phyloP scores from a whole-genome alignment of 2,329 filamentous ascomycete genomes.

The Diaporthe sp. region DNA sequence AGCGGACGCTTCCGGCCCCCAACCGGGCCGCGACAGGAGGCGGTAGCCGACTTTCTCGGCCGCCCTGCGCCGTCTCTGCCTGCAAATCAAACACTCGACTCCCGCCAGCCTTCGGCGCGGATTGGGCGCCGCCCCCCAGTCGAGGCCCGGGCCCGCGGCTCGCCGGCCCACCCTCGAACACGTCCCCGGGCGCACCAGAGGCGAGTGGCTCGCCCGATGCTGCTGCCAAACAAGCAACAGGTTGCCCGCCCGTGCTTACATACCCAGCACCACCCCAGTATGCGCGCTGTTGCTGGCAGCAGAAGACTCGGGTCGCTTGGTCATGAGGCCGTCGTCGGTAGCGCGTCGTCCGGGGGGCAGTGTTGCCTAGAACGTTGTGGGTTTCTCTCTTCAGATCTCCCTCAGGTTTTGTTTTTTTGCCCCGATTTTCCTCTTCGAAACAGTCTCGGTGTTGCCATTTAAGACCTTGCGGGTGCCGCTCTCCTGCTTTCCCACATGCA shows the following conservation, averaged over 20 bases:
- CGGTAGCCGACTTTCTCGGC: conserved; percentile 22
- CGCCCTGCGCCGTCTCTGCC: conserved; percentile 20
- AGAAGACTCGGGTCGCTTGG: neutral
- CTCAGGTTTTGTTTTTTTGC: conserved; percentile 16
- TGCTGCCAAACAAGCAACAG: conserved; percentile 31
- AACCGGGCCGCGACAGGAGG: conserved; percentile 26
- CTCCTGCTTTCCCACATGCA: neutral
- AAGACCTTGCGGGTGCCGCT: conserved; percentile 17
- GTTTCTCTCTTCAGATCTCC: neutral
- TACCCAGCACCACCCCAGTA: neutral
- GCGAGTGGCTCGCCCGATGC: neutral
- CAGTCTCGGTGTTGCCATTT: conserved; percentile 16
- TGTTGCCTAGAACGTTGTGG: conserved; percentile 39
- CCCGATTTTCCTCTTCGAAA: conserved; percentile 4
- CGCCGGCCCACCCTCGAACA: conserved; percentile 32
- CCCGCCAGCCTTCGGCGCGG: neutral
- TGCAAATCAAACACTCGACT: conserved; percentile 25
- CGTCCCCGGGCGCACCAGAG: conserved; percentile 12
- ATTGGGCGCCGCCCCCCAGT: neutral
- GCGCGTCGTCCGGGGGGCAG: neutral
- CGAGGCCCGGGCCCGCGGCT: neutral
- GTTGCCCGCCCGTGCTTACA: neutral
- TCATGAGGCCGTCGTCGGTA: conserved; percentile 16
- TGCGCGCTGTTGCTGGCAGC: neutral
- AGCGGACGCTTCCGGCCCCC: conserved; percentile 15